phyloP scores from a whole-genome alignment of 2,329 filamentous ascomycete genomes.

The Talaromyces rugulosus region DNA sequence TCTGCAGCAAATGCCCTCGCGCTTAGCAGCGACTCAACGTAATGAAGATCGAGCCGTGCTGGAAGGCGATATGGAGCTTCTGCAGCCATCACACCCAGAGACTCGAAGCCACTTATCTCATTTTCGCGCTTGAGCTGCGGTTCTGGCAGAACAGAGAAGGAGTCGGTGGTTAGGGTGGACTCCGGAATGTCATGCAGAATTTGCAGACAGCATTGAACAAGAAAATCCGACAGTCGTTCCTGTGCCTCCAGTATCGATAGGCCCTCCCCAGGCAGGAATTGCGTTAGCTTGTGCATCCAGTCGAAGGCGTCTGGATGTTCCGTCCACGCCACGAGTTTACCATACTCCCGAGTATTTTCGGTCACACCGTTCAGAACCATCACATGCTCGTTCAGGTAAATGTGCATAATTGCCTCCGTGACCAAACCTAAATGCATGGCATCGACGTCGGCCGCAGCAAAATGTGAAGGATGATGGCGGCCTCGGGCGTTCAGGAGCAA shows the following conservation, averaged over 20 bases:
- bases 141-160: not conserved
- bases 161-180: not conserved
- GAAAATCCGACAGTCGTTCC: not conserved
- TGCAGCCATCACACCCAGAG: not conserved
- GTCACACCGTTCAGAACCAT: not conserved
- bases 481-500: not conserved
- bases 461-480: not conserved
- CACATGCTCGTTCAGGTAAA: not conserved
- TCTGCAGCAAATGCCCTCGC: conserved; percentile 40
- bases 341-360: not conserved
- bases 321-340: not conserved
- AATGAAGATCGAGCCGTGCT: not conserved
- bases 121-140: not conserved
- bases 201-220: not conserved
- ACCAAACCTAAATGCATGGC: not conserved
- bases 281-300: not conserved
- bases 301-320: not conserved
- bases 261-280: not conserved
- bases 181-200: not conserved
- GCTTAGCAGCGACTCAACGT: conserved; percentile 16
- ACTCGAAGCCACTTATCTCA: not conserved
- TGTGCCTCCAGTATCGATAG: not conserved
- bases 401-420: not conserved
- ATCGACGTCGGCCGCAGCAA: not conserved
- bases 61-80: conserved; percentile 2